phyloP scores from a whole-genome alignment of 1,139 yeast species.

The Pneumocystis wakefieldiae region DNA sequence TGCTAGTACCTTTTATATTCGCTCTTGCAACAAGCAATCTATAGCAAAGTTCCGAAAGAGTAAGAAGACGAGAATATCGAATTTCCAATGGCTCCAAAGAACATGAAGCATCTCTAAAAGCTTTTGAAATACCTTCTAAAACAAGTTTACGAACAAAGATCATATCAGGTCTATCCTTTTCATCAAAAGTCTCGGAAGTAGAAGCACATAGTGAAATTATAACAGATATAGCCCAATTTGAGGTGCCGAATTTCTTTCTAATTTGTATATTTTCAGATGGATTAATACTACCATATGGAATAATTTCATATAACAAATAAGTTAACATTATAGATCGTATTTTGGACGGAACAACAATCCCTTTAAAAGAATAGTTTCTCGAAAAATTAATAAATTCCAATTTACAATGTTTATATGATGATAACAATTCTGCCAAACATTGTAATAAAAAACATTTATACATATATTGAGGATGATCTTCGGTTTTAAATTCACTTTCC shows the following conservation, averaged over 20 bases:
- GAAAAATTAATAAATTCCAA: slow-evolving; percentile 69
- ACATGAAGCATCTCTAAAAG: slow-evolving; percentile 36
- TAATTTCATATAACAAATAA: slow-evolving; percentile 57
- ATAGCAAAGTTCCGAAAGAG: slow-evolving; percentile 38
- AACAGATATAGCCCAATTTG: slow-evolving; percentile 17
- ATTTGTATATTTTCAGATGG: slow-evolving; percentile 21
- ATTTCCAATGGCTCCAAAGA: slow-evolving; percentile 25
- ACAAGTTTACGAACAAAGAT: slow-evolving; percentile 65
- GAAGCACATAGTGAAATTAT: slow-evolving; percentile 38
- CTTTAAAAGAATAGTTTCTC: slow-evolving; percentile 32
- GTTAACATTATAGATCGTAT: slow-evolving; percentile 69
- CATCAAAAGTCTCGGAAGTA: slow-evolving; percentile 33
- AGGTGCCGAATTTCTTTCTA: slow-evolving; percentile 25
- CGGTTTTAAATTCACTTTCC: slow-evolving; percentile 17
- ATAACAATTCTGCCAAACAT: slow-evolving; percentile 51
- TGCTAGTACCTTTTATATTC: slow-evolving; percentile 2
- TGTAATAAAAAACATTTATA: slow-evolving; percentile 57
- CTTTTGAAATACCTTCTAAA: slow-evolving; percentile 53
- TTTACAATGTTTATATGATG: slow-evolving; percentile 68
- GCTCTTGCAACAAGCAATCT: slow-evolving; percentile 19
- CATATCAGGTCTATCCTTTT: slow-evolving; percentile 37
- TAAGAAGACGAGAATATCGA: slow-evolving; percentile 42
- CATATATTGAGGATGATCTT: slow-evolving; percentile 37
- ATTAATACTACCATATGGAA: slow-evolving; percentile 39
- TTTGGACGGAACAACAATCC: slow-evolving; percentile 23